These are phyloP conservation scores for Akebia trifoliata DNA, from an alignment of 164 flowering plant genomes.

Conservation along the genomic window DNA sequence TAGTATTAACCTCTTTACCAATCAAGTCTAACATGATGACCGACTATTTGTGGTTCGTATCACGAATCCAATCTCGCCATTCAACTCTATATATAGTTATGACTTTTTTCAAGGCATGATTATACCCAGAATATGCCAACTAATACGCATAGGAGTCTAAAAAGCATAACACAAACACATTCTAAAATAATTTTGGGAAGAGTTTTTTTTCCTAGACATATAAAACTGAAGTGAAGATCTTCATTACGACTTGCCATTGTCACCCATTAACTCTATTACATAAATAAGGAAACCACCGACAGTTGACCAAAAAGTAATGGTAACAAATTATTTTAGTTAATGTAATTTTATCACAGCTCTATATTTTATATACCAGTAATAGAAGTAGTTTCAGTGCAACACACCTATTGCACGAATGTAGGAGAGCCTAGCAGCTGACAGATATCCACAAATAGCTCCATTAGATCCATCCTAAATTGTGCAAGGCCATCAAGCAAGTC, in stretches of 20 bases:
- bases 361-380: not conserved
- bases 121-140: not conserved
- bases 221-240: not conserved
- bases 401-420: constrained; percentile 70
- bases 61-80: too few species aligned
- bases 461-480: constrained; percentile 75
- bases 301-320: not conserved
- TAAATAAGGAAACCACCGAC: too few species aligned
- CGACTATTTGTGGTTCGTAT: too few species aligned
- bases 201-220: too few species aligned
- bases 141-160: too few species aligned
- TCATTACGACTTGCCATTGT: not conserved
- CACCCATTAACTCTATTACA: not conserved
- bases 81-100: too few species aligned
- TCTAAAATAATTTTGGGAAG: too few species aligned
- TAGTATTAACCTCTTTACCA: too few species aligned
- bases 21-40: too few species aligned
- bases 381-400: not conserved
- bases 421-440: constrained; percentile 76
- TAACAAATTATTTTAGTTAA: too few species aligned
- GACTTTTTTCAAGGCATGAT: not conserved
- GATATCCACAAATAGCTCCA: constrained; percentile 82
- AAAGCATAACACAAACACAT: too few species aligned
- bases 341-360: too few species aligned
- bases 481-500: constrained; percentile 81